Conservation (phyloP, 768 basidiomycete genomes). For the Lyophyllum shimeji region DNA sequence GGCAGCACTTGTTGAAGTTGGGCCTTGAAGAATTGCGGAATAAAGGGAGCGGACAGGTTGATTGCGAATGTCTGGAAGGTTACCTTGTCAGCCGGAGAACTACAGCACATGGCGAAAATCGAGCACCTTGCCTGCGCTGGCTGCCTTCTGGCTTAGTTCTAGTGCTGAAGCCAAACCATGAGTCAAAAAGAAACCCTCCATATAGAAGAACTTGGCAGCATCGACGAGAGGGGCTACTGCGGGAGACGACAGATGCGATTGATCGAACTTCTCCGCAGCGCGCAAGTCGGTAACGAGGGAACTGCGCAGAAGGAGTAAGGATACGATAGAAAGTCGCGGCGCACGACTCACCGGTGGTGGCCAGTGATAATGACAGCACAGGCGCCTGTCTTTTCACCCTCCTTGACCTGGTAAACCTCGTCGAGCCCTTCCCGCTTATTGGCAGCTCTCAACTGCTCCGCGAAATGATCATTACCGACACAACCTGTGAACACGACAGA, state of each 20-base stretch:
- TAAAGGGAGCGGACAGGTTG: slow-evolving; percentile 98
- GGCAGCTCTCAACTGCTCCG: slow-evolving; percentile 82
- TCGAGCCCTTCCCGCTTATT: slow-evolving; percentile 91
- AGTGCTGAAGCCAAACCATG: slow-evolving; percentile 78
- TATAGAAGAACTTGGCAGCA: slow-evolving; percentile 84
- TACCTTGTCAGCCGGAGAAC: slow-evolving; percentile 1
- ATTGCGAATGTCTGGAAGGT: slow-evolving; percentile 73
- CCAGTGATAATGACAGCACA: slow-evolving; percentile 96
- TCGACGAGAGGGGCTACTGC: slow-evolving; percentile 75
- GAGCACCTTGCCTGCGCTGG: slow-evolving; percentile 70
- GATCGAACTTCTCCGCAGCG: slow-evolving; percentile 87
- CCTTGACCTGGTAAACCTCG: slow-evolving; percentile 86
- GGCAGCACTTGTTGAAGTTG: slow-evolving; percentile 82
- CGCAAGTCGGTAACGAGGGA: slow-evolving; percentile 92
- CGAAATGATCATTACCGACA: slow-evolving; percentile 92
- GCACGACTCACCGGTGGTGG: slow-evolving; percentile 70
- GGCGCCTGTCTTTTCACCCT: slow-evolving; percentile 89
- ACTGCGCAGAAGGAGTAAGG: slow-evolving; percentile 34
- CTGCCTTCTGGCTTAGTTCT: slow-evolving; percentile 75
- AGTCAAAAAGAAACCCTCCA: slow-evolving; percentile 97
- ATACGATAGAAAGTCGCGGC: neutral
- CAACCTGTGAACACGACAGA: slow-evolving; percentile 94
- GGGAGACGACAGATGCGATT: slow-evolving; percentile 75
- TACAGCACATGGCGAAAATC: neutral
- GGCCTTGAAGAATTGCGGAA: slow-evolving; percentile 86